phyloP scores from a whole-genome alignment of 306 rosid species.

The Acacia acuminata region DNA sequence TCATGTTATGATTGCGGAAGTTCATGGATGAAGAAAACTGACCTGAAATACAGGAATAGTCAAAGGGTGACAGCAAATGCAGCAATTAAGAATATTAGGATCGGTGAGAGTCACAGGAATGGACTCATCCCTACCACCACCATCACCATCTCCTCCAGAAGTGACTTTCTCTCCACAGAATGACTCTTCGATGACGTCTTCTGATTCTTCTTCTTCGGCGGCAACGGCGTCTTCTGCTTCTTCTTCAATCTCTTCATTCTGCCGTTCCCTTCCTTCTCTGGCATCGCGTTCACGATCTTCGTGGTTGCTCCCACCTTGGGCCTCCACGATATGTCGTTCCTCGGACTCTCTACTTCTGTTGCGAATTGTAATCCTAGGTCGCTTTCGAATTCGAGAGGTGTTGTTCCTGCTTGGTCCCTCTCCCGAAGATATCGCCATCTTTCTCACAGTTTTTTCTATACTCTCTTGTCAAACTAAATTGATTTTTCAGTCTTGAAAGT shows the following conservation, averaged over 20 bases:
- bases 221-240: neutral
- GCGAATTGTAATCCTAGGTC: neutral
- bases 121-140: neutral
- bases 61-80: slow-evolving; percentile 69
- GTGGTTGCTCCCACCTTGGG: neutral
- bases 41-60: slow-evolving; percentile 64
- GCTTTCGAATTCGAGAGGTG: neutral
- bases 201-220: neutral
- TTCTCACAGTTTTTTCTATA: neutral
- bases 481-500: neutral
- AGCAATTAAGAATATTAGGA: slow-evolving; percentile 78
- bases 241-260: neutral
- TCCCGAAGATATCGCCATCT: neutral
- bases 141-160: neutral
- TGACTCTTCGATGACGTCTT: too few relatives aligned
- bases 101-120: slow-evolving; percentile 50
- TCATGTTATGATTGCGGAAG: too few relatives aligned
- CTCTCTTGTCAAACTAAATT: too few relatives aligned
- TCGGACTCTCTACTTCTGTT: too few relatives aligned
- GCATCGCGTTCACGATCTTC: neutral
- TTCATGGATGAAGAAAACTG: neutral
- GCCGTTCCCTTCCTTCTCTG: neutral
- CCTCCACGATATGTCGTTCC: neutral
- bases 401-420: neutral
- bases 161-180: too few relatives aligned